phyloP scores from a whole-genome alignment of 2,329 filamentous ascomycete species.

The Colletotrichum navitas region DNA sequence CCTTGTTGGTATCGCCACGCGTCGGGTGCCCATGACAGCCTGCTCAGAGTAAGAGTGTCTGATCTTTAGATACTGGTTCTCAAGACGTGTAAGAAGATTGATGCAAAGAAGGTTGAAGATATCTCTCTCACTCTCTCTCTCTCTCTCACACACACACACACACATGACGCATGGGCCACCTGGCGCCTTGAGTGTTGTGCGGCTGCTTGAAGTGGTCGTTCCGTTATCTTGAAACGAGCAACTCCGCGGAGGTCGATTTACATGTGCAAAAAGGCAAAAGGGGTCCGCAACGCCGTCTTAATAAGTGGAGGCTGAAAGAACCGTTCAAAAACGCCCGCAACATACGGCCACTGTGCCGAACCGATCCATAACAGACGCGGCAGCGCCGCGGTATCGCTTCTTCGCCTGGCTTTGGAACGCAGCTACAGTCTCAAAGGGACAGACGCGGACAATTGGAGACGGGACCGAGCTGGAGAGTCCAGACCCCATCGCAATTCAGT shows the following conservation, averaged over 20 bases:
- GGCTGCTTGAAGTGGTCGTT: conserved; percentile 25
- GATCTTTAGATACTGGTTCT: background rate
- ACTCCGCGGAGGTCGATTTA: conserved; percentile 38
- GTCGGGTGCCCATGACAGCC: background rate
- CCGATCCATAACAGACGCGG: conserved; percentile 14
- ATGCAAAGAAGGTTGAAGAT: conserved; percentile 16
- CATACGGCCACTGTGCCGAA: conserved; percentile 16
- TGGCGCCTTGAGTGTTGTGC: conserved; percentile 4
- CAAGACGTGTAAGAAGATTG: background rate
- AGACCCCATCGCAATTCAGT: conserved; percentile 23
- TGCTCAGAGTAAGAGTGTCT: background rate
- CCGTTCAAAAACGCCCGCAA: conserved; percentile 33
- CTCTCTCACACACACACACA: too few species aligned
- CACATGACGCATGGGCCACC: conserved; percentile 23
- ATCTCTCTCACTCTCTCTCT: too few species aligned
- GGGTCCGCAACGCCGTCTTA: conserved; percentile 33
- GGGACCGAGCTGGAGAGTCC: conserved; percentile 14
- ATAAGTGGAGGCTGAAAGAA: conserved; percentile 38
- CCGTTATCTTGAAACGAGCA: conserved; percentile 39
- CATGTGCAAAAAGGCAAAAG: conserved; percentile 33
- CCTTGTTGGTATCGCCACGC: background rate
- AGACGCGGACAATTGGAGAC: conserved; percentile 9
- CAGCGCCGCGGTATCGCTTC: background rate
- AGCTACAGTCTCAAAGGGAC: background rate
- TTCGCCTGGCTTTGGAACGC: background rate